phyloP scores from a whole-genome alignment of 164 flowering plant genomes.

The Protea cynaroides region DNA sequence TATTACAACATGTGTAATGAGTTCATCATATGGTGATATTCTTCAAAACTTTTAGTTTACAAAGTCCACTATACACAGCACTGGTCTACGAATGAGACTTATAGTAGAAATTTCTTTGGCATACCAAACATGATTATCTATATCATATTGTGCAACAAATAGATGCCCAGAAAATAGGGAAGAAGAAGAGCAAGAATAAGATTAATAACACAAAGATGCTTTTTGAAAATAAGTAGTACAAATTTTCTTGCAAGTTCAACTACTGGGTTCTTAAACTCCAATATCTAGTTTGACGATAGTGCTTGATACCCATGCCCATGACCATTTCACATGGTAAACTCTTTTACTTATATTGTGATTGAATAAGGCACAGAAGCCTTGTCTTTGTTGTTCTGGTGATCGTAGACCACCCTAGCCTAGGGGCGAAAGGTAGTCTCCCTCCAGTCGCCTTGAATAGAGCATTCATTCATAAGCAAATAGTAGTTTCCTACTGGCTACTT shows the following conservation, averaged over 20 bases:
- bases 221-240: background rate
- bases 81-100: background rate
- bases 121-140: background rate
- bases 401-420: no score
- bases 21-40: background rate
- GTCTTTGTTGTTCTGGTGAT: no score
- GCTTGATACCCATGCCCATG: no score
- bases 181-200: no score
- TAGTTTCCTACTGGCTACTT: no score
- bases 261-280: no score
- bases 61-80: background rate
- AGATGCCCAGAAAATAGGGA: background rate
- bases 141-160: background rate
- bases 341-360: background rate
- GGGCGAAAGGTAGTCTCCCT: no score
- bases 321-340: no score
- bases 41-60: background rate
- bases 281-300: no score
- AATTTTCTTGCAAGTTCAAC: background rate
- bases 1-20: background rate
- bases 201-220: background rate
- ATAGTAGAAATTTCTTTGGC: background rate
- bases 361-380: no score
- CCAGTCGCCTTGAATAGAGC: no score
- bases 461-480: background rate